Conservation (phyloP, 192 early-diverging fungal genomes). For the Linderina pennispora region DNA sequence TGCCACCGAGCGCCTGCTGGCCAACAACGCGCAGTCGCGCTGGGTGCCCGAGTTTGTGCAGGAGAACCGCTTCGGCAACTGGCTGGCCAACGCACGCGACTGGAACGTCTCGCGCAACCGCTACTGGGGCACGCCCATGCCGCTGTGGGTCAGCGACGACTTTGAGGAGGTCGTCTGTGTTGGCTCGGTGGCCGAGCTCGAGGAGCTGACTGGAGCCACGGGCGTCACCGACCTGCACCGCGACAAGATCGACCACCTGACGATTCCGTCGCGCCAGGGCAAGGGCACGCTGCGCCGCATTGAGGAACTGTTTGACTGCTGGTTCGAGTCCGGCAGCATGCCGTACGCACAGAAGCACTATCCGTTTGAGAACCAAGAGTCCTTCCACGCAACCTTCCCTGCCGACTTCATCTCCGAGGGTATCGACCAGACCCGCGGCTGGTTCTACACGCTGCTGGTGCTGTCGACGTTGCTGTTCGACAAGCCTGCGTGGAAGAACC, state of each 20-base stretch:
- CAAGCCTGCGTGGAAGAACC: constrained; percentile 92
- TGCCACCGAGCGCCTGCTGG: constrained; percentile 76
- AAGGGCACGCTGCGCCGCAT: constrained; percentile 79
- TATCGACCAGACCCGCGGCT: constrained; percentile 98
- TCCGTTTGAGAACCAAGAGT: constrained; percentile 95
- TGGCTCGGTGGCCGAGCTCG: constrained; percentile 87
- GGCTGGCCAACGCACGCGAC: constrained; percentile 92
- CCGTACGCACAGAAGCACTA: constrained; percentile 99
- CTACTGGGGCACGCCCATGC: constrained; percentile 99
- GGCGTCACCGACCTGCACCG: constrained; percentile 93
- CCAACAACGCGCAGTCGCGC: constrained; percentile 79
- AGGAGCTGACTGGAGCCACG: constrained; percentile 76
- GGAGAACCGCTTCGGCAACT: constrained; percentile 97
- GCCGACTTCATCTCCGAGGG: constrained; percentile 99
- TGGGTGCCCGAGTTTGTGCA: constrained; percentile 97
- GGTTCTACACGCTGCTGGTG: constrained; percentile 99
- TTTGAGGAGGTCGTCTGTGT: constrained; percentile 80
- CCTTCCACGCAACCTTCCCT: constrained; percentile 84
- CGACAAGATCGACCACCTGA: constrained; percentile 93
- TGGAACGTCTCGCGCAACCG: constrained; percentile 98
- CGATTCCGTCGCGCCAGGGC: constrained; percentile 89
- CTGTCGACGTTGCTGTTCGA: constrained; percentile 95
- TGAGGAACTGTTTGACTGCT: constrained; percentile 98
- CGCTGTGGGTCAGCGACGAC: constrained; percentile 95
- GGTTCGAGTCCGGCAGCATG: constrained; percentile 98